A percentile compares a stretch with the other conserved stretches of the same genome.
Evolutionary conservation across 192 early-diverging fungal species (phyloP).

Genomic region (Allomyces arbusculus): DNA sequence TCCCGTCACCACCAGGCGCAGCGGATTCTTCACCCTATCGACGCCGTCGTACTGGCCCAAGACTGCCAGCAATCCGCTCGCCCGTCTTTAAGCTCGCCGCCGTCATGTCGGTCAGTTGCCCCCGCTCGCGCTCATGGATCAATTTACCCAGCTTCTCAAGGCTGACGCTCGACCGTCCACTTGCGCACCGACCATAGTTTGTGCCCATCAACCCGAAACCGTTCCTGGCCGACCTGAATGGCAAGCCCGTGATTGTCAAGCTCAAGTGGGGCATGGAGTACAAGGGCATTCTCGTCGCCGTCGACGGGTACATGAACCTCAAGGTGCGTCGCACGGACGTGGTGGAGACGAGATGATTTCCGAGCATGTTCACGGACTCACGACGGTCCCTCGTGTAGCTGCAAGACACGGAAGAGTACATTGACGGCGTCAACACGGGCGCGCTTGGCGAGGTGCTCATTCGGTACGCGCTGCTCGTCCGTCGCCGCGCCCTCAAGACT

Average conservation of each 20-base stretch:
- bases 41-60: too few species aligned
- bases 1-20: too few species aligned
- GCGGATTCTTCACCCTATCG: too few species aligned
- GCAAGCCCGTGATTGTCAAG: slow-evolving; percentile 76
- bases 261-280: slow-evolving; percentile 99
- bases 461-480: slow-evolving; percentile 15
- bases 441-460: slow-evolving; percentile 83
- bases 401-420: slow-evolving; percentile 81
- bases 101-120: too few species aligned
- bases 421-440: slow-evolving; percentile 75
- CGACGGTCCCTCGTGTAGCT: slow-evolving; percentile 34
- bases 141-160: too few species aligned
- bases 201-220: slow-evolving; percentile 90
- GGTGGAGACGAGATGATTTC: background rate
- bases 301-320: slow-evolving; percentile 97
- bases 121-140: too few species aligned
- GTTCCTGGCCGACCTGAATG: slow-evolving; percentile 78
- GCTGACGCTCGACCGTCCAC: too few species aligned
- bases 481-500: background rate
- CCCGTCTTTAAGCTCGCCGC: too few species aligned
- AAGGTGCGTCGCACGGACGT: slow-evolving; percentile 26
- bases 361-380: slow-evolving; percentile 4
- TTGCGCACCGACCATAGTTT: too few species aligned
- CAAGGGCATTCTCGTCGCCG: slow-evolving; percentile 70
- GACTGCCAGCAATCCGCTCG: too few species aligned